Evolutionary conservation across 2,329 filamentous ascomycete species (phyloP), one percentile per base, ranked within the genome.

Genomic region (Lecanicillium sp.): DNA sequence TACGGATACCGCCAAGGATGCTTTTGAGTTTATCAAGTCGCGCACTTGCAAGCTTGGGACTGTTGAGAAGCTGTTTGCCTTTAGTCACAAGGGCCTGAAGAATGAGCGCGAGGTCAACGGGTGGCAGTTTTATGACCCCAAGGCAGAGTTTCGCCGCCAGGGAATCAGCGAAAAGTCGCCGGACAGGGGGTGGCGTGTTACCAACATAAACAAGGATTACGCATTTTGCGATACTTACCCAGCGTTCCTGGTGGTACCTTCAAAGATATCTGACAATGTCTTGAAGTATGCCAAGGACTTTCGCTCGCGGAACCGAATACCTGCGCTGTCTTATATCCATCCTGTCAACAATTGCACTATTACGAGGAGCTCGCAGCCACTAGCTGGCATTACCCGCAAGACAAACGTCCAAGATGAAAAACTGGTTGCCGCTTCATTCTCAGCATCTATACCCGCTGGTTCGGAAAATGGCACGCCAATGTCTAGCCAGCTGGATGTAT

Each of bases 281-380:
- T 75, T 98, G 35, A 95, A 95, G 54, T 94, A 98, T 56, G 92
- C 89, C 18, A 84, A 81, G 43, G 77, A 80, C 45, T 96, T 94
- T 62, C 83, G 92, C 37, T 96, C 92, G 1, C 78, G 89, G 43
- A 80, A 83, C 46, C 81, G 92, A 43, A 89, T 98, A 58, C 92
- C 92, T 2, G 84, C 81, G 4, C 67, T 98, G 29, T 88, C 88
- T 16, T 98, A 98, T 59, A 77, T 95, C n/a, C 92, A 98, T 59
- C 86, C 87, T 0, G 72, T 95, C 51, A 98, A 96, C 58, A 95
- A 94, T 57, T 96, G 92, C 60, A 92, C 89, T 17, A 95, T 98
- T 47, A 95, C 90, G 2, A 76, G 92, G 55, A 94, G 88, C 55
- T 94, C 90, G 4, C 92, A 98, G 57, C 92, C 92, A 0, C 70